Base-by-base conservation (phyloP, 1,284 basidiomycete species). In the Inonotus obliquus region DNA sequence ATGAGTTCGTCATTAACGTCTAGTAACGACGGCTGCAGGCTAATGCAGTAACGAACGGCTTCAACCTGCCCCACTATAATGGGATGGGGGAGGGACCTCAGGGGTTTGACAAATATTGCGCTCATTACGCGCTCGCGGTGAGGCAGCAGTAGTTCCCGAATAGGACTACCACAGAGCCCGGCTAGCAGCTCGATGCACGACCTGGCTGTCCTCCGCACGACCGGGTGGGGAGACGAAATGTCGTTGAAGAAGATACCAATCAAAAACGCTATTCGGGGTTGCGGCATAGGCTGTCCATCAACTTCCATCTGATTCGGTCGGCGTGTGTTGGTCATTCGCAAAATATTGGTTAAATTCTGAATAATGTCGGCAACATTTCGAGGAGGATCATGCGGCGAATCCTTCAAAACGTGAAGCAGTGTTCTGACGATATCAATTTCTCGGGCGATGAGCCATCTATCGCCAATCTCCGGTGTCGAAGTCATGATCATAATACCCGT, bases 31-130 rank as follows among this genome's bases (percentile, higher is more conserved):
- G 95, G 94, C 45, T 89, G 84, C 38, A 92, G 79, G 67, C 85
- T 89, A 63, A 96, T 82, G 71, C 93, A 92, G 73, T 96, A 99
- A 19, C 96, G 92, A 64, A 99, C 87, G 11, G 95, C 95, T 71
- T 99, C 97, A 62, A 99, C 96, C 82, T 98, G 95, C 35, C 96
- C 97, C 61, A 99, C 98, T 74, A 99, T 97, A 73, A 96, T 94
- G 14, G 91, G 84, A 71, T 98, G 96, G 1, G 96, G 95, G 19
- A 99, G 81, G 0, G 97, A 97, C 60, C 97, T 84, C n/a, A 99
- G 81, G 19, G 97, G 97, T 72, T 99, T 99, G 27, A 91, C 92
- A 76, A 94, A 99, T 69, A 99, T 96, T 1, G 91, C 89, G 19
- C 85, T 84, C 54, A 98, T 80, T 71, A 98, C 86, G 14, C 95